These are phyloP conservation scores for Funneliformis caledonium DNA, from an alignment of 371 early-diverging fungal genomes.

Conservation along the genomic window DNA sequence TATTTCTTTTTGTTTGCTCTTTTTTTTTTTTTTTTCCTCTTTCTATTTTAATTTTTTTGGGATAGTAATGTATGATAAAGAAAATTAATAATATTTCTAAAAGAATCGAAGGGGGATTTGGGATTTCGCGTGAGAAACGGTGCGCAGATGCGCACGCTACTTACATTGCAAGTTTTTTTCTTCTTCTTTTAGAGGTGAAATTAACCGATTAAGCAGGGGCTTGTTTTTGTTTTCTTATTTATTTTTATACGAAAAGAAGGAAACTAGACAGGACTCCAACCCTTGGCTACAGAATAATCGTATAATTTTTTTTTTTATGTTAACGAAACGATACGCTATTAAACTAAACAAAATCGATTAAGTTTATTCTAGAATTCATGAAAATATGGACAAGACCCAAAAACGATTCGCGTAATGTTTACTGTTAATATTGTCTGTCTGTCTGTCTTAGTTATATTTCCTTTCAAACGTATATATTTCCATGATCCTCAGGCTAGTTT, in stretches of 20 bases:
- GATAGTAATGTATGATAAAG: neutral
- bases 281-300: slow-evolving; percentile 19
- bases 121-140: slow-evolving; percentile 18
- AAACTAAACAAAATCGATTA: slow-evolving; percentile 10
- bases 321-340: slow-evolving; percentile 5
- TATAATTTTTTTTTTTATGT: slow-evolving; percentile 20
- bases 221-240: slow-evolving; percentile 7
- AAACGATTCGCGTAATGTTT: neutral
- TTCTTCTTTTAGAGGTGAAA: slow-evolving; percentile 21
- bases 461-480: neutral
- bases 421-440: neutral
- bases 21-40: neutral
- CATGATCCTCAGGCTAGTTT: neutral
- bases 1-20: neutral
- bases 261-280: neutral
- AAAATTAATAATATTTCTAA: neutral
- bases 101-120: neutral
- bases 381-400: neutral
- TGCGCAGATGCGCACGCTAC: slow-evolving; percentile 39
- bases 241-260: neutral
- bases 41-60: neutral
- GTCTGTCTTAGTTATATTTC: neutral
- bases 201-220: neutral
- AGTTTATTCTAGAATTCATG: slow-evolving; percentile 6
- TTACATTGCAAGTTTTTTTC: slow-evolving; percentile 33